Evolutionary conservation across 1,284 basidiomycete species (phyloP).

Genomic region (Anthracocystis walkeri): DNA sequence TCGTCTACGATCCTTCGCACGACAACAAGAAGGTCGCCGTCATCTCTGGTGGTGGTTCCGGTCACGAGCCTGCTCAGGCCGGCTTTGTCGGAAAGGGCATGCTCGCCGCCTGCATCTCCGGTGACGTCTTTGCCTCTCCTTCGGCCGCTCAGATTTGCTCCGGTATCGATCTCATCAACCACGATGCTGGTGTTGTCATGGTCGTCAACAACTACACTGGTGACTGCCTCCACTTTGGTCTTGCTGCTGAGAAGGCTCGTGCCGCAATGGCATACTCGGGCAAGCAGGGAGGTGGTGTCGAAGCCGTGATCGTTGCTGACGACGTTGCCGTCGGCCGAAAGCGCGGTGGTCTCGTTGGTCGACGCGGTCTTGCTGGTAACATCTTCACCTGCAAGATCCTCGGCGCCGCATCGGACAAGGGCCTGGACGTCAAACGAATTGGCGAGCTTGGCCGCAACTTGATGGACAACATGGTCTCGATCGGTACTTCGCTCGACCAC

Average conservation of each 20-base stretch:
- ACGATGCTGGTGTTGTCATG: slow-evolving; percentile 69
- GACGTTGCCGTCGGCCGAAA: slow-evolving; percentile 72
- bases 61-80: slow-evolving; percentile 71
- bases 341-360: slow-evolving; percentile 71
- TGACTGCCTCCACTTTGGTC: slow-evolving; percentile 73
- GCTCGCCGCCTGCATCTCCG: slow-evolving; percentile 71
- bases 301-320: slow-evolving; percentile 72
- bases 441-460: slow-evolving; percentile 74
- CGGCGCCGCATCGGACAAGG: slow-evolving; percentile 65
- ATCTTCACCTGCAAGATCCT: slow-evolving; percentile 69
- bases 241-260: slow-evolving; percentile 68
- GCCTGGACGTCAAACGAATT: slow-evolving; percentile 58
- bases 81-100: slow-evolving; percentile 71
- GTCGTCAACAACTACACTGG: slow-evolving; percentile 72
- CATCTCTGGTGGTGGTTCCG: slow-evolving; percentile 71
- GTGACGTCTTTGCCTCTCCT: slow-evolving; percentile 73
- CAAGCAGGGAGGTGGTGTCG: slow-evolving; percentile 70
- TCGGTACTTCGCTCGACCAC: slow-evolving; percentile 75
- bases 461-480: slow-evolving; percentile 72
- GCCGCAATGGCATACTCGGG: slow-evolving; percentile 60
- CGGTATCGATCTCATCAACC: slow-evolving; percentile 71
- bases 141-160: slow-evolving; percentile 72
- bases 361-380: slow-evolving; percentile 72
- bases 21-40: slow-evolving; percentile 71
- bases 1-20: slow-evolving; percentile 66